A percentile compares a stretch with the other conserved stretches of the same genome.
Evolutionary conservation across 306 rosid genomes (phyloP).

Genomic region (Canavalia gladiata): DNA sequence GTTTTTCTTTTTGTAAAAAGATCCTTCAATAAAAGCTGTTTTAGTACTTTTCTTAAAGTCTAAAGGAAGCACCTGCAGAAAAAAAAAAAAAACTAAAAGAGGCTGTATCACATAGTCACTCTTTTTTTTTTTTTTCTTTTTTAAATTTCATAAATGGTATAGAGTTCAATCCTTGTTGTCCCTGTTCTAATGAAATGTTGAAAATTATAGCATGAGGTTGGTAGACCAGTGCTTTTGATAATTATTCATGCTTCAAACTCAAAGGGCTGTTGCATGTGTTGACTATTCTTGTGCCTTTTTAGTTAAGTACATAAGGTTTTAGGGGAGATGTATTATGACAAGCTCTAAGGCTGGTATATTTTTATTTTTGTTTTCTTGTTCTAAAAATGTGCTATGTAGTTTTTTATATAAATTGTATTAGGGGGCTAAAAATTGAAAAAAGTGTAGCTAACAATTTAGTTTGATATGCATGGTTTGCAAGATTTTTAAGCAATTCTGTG

Average conservation of each 20-base stretch:
- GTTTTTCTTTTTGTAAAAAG: neutral
- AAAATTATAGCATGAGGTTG: neutral
- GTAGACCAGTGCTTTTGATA: neutral
- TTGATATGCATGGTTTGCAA: neutral
- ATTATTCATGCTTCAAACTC: neutral
- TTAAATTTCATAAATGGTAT: neutral
- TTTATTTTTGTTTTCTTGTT: neutral
- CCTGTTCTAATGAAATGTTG: neutral
- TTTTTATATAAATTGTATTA: neutral
- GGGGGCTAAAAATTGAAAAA: neutral
- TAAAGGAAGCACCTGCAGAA: neutral
- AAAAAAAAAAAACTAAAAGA: neutral
- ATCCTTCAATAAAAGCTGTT: neutral
- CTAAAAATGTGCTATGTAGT: neutral
- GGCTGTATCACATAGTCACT: neutral
- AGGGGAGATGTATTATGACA: neutral
- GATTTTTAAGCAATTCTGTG: neutral
- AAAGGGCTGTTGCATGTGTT: neutral
- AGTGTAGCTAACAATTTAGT: neutral
- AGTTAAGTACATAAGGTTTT: neutral
- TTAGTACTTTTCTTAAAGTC: neutral
- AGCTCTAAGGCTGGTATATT: conserved; percentile 16
- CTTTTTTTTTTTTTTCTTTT: neutral
- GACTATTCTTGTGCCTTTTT: neutral
- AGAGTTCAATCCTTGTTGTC: neutral